A percentile compares a stretch with the other conserved stretches of the same genome.
Evolutionary conservation across 1,284 basidiomycete genomes (phyloP).

Genomic region (Phellinidium pouzarii): DNA sequence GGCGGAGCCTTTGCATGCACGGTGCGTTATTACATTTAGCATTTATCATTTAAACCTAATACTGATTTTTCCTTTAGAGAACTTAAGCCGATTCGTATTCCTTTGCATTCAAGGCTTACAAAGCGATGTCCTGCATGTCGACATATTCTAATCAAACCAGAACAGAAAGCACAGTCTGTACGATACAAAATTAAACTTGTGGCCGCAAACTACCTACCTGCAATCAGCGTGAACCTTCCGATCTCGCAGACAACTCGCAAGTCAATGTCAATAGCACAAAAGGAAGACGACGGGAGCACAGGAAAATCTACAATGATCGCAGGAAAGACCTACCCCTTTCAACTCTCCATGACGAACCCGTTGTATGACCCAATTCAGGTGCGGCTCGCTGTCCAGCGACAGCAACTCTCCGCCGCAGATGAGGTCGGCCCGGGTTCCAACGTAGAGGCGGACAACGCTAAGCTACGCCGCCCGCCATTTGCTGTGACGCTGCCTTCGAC

Average conservation of each 20-base stretch:
- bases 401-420: conserved; percentile 19
- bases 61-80: conserved; percentile 42
- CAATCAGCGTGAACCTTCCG: conserved; percentile 71
- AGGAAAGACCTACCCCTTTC: conserved; percentile 79
- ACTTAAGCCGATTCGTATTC: conserved; percentile 81
- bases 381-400: conserved; percentile 63
- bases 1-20: conserved; percentile 57
- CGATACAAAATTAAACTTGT: conserved; percentile 97
- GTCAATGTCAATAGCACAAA: conserved; percentile 34
- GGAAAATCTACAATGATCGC: conserved; percentile 43
- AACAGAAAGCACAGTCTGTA: conserved; percentile 90
- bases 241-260: conserved; percentile 36
- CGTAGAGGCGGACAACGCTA: conserved; percentile 27
- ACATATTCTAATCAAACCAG: conserved; percentile 96
- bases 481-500: conserved; percentile 70
- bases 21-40: conserved; percentile 39
- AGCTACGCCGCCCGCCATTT: conserved; percentile 58
- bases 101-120: conserved; percentile 86
- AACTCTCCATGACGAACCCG: conserved; percentile 87
- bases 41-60: not conserved
- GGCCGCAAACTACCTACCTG: conserved; percentile 88
- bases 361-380: conserved; percentile 92
- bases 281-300: conserved; percentile 5
- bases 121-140: conserved; percentile 93
- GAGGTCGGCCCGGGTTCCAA: conserved; percentile 29